phyloP scores from a whole-genome alignment of 768 basidiomycete species.

The Lepiota venenata region DNA sequence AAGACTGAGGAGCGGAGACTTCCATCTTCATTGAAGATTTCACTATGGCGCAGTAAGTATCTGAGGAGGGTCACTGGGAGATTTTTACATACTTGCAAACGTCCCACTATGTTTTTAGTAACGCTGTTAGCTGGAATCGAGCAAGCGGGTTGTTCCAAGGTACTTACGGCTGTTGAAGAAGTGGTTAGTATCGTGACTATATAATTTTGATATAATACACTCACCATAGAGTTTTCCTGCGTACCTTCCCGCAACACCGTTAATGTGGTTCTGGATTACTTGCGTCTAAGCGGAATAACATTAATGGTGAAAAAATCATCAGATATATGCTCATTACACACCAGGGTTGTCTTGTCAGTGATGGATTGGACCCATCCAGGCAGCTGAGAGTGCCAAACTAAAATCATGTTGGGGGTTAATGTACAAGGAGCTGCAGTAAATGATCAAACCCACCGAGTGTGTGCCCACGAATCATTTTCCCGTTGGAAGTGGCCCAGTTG shows the following conservation, averaged over 20 bases:
- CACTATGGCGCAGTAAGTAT: constrained; percentile 24
- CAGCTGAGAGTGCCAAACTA: constrained; percentile 36
- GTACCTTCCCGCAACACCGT: constrained; percentile 35
- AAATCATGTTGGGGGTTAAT: constrained; percentile 15
- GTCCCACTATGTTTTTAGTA: constrained; percentile 24
- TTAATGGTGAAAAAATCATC: background rate
- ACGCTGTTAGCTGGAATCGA: background rate
- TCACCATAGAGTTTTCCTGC: constrained; percentile 36
- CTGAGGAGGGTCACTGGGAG: background rate
- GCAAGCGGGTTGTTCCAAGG: background rate
- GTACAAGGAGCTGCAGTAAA: constrained; percentile 12
- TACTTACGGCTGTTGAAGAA: constrained; percentile 16
- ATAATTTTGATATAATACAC: background rate
- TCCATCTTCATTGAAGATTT: constrained; percentile 45
- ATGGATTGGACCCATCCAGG: constrained; percentile 34
- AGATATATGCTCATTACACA: constrained; percentile 3
- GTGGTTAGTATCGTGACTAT: background rate
- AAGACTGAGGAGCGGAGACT: constrained; percentile 36
- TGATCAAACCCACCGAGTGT: constrained; percentile 26
- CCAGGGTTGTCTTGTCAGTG: constrained; percentile 28
- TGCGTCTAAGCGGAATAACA: constrained; percentile 18
- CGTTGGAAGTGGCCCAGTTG: constrained; percentile 37
- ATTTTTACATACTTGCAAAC: constrained; percentile 30
- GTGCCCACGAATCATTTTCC: constrained; percentile 40
- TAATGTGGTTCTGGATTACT: constrained; percentile 37